Percentiles rank a stretch among this genome's conserved stretches.
Conservation (phyloP, 2,329 filamentous ascomycete species). For the Plectosphaerella cucumerina region DNA sequence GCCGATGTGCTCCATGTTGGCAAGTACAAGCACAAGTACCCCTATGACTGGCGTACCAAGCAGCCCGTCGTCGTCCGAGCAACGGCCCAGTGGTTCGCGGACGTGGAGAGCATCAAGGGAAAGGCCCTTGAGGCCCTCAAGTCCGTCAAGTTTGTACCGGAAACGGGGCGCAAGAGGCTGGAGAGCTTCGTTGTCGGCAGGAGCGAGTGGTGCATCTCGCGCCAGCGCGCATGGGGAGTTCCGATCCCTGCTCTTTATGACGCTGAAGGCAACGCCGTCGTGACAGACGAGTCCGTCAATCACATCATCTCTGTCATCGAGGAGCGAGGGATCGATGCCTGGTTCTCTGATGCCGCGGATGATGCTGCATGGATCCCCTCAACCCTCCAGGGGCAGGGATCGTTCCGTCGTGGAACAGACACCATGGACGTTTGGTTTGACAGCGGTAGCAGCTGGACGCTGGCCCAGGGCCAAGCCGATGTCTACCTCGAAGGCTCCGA, state of each 20-base stretch:
- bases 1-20: slow-evolving; percentile 63
- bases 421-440: slow-evolving; percentile 99
- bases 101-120: slow-evolving; percentile 78
- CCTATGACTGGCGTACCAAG: slow-evolving; percentile 97
- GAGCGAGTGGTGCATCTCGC: slow-evolving; percentile 96
- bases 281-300: slow-evolving; percentile 72
- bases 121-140: slow-evolving; percentile 66
- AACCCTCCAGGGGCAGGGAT: slow-evolving; percentile 46
- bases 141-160: slow-evolving; percentile 73
- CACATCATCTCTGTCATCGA: slow-evolving; percentile 81
- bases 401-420: slow-evolving; percentile 74
- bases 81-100: slow-evolving; percentile 97
- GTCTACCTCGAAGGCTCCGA: slow-evolving; percentile 93
- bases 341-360: slow-evolving; percentile 81
- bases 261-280: slow-evolving; percentile 66
- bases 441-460: slow-evolving; percentile 89
- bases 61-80: slow-evolving; percentile 85
- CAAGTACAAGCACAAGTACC: slow-evolving; percentile 83
- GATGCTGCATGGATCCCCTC: slow-evolving; percentile 75
- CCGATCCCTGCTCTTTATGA: slow-evolving; percentile 90
- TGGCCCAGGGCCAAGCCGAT: slow-evolving; percentile 59
- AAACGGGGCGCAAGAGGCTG: slow-evolving; percentile 67
- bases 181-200: slow-evolving; percentile 83
- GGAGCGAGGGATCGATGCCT: slow-evolving; percentile 79
- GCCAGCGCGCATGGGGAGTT: slow-evolving; percentile 93